Evolutionary conservation across 2,329 filamentous ascomycete species (phyloP), one percentile per base, ranked within the genome.

Genomic region (Colletotrichum tropicale): DNA sequence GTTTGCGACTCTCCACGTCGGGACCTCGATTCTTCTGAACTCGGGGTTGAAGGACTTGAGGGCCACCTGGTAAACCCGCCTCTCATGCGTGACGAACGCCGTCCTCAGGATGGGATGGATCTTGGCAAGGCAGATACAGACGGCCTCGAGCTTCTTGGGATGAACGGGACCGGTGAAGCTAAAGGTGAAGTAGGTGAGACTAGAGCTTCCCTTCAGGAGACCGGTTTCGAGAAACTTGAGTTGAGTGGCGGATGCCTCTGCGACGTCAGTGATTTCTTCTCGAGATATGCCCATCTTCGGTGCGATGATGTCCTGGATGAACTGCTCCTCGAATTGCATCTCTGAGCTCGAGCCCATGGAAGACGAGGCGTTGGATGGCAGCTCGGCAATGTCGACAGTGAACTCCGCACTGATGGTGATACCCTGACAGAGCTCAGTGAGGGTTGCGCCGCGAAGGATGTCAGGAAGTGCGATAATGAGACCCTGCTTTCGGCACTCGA

Each of bases 91-190:
- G 4, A 89, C 84, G 70, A 92, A 92, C 0, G 88, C 86, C 0
- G 91, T 91, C 26, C 90, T 88, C 9, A 93, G 84, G 32, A 90
- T 88, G 0, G 88, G 86, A 56, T 91, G 89, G 43, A 88, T 83
- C 38, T 81, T 81, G 0, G 83, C 82, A 10, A 91, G 82, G 15
- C 84, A 84, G 26, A 84, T 82, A 77, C 88, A 90, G 0, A 88
- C 87, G 2, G 84, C 83, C 74, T 89, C 86, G 2, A 90, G 84
- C 75, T 85, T 86, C 56, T 84, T 83, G 60, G 81, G 78, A 34
- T 87, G 83, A 0, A 90, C 78, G 0, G 84, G 80, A 0, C 88
- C 88, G 28, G 83, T 86, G 81, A 89, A 88, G 38, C 84, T 87
- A 74, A 91, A 85, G 2, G 88, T 80, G 5, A 90, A 82, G 78